These are phyloP conservation scores for Fusarium veterinarium DNA, from an alignment of 2,329 filamentous ascomycete genomes.

Conservation along the genomic window DNA sequence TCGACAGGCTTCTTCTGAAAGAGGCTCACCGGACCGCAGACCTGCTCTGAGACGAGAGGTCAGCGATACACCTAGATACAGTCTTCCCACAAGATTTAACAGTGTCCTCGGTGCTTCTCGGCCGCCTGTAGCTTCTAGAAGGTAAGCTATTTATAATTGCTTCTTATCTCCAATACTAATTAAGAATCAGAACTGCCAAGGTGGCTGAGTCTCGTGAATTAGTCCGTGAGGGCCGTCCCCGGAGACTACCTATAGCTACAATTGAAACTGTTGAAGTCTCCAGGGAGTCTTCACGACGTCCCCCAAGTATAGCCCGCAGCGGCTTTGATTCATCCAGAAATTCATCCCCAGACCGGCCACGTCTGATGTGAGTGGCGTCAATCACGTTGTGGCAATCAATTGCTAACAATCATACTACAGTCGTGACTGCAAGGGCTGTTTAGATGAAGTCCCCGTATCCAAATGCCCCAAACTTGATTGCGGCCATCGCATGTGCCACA, in stretches of 20 bases:
- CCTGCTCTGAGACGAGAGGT: slow-evolving; percentile 45
- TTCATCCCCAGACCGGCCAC: slow-evolving; percentile 43
- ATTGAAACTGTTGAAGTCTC: slow-evolving; percentile 38
- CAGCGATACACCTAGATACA: slow-evolving; percentile 47
- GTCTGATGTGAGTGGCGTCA: slow-evolving; percentile 40
- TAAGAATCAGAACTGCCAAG: slow-evolving; percentile 33
- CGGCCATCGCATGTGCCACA: slow-evolving; percentile 83
- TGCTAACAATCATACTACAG: slow-evolving; percentile 54
- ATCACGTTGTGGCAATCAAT: background rate
- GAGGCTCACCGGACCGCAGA: slow-evolving; percentile 44
- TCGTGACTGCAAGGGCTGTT: slow-evolving; percentile 78
- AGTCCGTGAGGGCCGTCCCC: slow-evolving; percentile 39
- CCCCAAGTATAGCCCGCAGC: slow-evolving; percentile 44
- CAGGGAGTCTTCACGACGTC: slow-evolving; percentile 43
- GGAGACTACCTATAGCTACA: slow-evolving; percentile 20
- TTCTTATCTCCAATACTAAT: slow-evolving; percentile 12
- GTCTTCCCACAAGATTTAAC: slow-evolving; percentile 39
- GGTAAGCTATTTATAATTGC: slow-evolving; percentile 35
- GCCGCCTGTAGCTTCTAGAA: slow-evolving; percentile 50
- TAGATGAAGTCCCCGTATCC: slow-evolving; percentile 72
- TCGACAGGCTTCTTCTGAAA: slow-evolving; percentile 44
- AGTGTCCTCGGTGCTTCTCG: slow-evolving; percentile 51
- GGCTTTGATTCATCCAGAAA: slow-evolving; percentile 45
- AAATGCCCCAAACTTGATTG: slow-evolving; percentile 80
- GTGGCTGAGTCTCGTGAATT: slow-evolving; percentile 41